phyloP scores from a whole-genome alignment of 1,139 yeast genomes.

The Hyphopichia burtonii region DNA sequence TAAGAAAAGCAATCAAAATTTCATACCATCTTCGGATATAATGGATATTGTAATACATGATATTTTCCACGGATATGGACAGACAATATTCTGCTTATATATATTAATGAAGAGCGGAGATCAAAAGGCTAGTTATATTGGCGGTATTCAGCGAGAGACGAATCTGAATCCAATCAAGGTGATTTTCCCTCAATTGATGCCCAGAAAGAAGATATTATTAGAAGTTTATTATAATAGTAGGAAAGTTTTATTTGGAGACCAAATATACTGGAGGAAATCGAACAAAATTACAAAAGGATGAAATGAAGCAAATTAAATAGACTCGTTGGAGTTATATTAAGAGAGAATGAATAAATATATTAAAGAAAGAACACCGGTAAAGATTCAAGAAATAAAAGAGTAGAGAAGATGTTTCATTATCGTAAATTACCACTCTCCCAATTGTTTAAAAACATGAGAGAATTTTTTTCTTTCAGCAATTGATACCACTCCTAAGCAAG shows the following conservation, averaged over 20 bases:
- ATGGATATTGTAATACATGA: slow-evolving; percentile 66
- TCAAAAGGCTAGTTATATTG: slow-evolving; percentile 2
- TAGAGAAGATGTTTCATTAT: too few species aligned
- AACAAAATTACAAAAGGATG: neutral
- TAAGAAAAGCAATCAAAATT: slow-evolving; percentile 21
- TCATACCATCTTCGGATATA: slow-evolving; percentile 53
- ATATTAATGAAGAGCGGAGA: slow-evolving; percentile 42
- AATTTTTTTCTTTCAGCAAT: slow-evolving; percentile 23
- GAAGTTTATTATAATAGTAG: slow-evolving; percentile 42
- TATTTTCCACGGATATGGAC: slow-evolving; percentile 61
- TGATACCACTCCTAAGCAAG: slow-evolving; percentile 20
- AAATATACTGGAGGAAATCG: slow-evolving; percentile 31
- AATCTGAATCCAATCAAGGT: slow-evolving; percentile 32
- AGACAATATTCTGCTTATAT: slow-evolving; percentile 61
- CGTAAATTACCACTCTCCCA: slow-evolving; percentile 14
- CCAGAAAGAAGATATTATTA: slow-evolving; percentile 42
- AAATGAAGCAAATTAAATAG: neutral
- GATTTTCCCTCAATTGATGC: slow-evolving; percentile 50
- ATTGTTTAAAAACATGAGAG: slow-evolving; percentile 23
- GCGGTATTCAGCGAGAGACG: slow-evolving; percentile 6
- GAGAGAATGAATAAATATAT: too few species aligned
- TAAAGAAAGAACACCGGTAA: too few species aligned
- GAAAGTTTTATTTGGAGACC: slow-evolving; percentile 34
- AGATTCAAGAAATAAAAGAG: too few species aligned
- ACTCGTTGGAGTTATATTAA: neutral